Base-by-base conservation (phyloP, 805 yeast species). In the Barnettozyma sucrosica region DNA sequence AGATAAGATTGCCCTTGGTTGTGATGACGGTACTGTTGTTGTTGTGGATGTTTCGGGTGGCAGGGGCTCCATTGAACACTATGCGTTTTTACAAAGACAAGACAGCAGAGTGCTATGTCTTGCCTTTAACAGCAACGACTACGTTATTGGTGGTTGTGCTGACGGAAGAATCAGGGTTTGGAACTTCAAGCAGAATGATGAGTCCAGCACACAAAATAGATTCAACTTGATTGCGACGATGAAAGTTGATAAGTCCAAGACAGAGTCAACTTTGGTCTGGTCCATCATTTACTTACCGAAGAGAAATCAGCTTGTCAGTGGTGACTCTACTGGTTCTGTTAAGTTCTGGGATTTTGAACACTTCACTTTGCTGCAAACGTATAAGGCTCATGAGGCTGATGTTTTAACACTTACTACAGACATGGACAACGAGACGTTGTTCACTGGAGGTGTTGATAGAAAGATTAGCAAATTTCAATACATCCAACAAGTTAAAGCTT, bases 311-410 rank as follows among this genome's bases (percentile, higher is more conserved):
- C 76, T 93, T 49, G 95, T 88, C n/a, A 81, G 89, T 51, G 99
- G 98, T 46, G 99, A 93, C 68, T 89, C 97, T 6, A 92, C 97
- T 1, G 99, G 99, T 2, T 75, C 86, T 8, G 79, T 93, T 45
- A 92, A 92, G 66, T 77, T 93, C 54, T 93, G 99, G 99, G 96
- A 92, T 59, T 72, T 84, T 52, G 75, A 78, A 42, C 83, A 79
- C 55, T 81, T 81, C 55, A 82, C 96, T 1, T 69, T 93, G 50
- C 71, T 80, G 44, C 98, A 92, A 65, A 80, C 85, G 21, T 89
- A 89, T 65, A 77, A 80, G 54, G 80, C 80, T 10, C 98, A 93
- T 62, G 95, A 85, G 43, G 97, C 96, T 1, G 99, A 93, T 74
- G 87, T 90, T 4, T 70, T 93, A 54, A 79, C 89, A 48, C 68